Conservation (phyloP, 495 filamentous ascomycete genomes). For the Trichoderma virens region DNA sequence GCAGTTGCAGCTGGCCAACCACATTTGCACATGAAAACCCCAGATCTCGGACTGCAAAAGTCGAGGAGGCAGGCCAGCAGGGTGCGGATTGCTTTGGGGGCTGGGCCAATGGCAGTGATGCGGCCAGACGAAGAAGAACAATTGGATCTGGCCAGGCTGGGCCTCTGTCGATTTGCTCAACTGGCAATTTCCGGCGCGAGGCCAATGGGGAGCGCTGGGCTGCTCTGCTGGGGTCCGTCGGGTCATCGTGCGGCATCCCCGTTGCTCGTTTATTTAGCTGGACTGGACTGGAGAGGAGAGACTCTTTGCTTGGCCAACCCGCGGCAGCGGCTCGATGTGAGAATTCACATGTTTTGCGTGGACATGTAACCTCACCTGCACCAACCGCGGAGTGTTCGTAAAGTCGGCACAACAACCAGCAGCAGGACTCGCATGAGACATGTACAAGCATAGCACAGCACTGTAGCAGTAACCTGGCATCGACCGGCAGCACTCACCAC, state of each 20-base stretch:
- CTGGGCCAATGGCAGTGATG: neutral
- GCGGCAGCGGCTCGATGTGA: too few relatives aligned
- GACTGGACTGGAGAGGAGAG: too few relatives aligned
- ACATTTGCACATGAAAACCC: neutral
- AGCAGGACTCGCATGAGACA: too few relatives aligned
- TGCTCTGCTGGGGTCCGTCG: neutral
- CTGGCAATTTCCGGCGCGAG: neutral
- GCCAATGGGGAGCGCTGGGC: neutral
- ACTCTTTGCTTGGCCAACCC: too few relatives aligned
- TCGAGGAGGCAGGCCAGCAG: neutral
- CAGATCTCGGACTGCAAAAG: neutral
- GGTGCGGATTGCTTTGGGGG: neutral
- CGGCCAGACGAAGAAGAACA: neutral
- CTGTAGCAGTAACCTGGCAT: too few relatives aligned
- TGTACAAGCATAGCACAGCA: too few relatives aligned
- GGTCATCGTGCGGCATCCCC: constrained; percentile 4
- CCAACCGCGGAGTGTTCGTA: too few relatives aligned
- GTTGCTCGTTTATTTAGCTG: neutral
- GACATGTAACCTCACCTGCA: too few relatives aligned
- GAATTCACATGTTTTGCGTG: too few relatives aligned
- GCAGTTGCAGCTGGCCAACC: constrained; percentile 3
- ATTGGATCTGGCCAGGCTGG: neutral
- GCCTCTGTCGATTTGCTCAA: neutral
- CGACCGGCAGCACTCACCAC: neutral
- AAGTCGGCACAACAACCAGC: too few relatives aligned